Evolutionary conservation across 768 basidiomycete genomes (phyloP), one percentile per base, ranked within the genome.

Genomic region (Amanita inopinata): DNA sequence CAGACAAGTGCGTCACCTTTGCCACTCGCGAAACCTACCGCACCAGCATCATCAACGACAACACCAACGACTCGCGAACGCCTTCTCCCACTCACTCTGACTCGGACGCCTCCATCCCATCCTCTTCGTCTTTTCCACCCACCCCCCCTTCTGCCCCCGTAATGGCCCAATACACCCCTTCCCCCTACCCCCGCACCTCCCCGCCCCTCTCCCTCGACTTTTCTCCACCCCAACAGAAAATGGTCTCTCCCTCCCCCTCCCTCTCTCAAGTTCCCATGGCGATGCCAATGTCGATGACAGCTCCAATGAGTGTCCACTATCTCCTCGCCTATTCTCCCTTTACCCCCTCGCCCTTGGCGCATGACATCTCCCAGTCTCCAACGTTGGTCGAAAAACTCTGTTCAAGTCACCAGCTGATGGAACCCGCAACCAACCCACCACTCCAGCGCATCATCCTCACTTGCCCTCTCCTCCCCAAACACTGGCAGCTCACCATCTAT

Each of bases 351-450:
- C 47, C 57, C n/a, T 37, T 70, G 22, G 40, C 53, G 34, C 67
- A 66, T 51, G 63, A 73, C 52, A 46, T 73, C 34, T 11, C 42
- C 42, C 18, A 37, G 17, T 61, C 59, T 15, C 64, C 66, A 12
- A 60, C 60, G 1, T 47, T 56, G 18, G 40, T 52, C 39, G 34
- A 51, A 11, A 33, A 43, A 30, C 58, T 59, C 11, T 43, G 59
- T 20, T 47, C 60, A 0, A 32, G 51, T 31, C 45, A 56, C 15
- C 56, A 72, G 61, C 60, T 69, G 22, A 46, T 51, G 3, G 66
- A 68, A 50, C 55, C 64, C 1, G 68, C 69, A n/a, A 69, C 69
- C 5, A 56, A 63, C 10, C 70, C 70, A 4, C 65, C 67, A 4
- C 57, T 67, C 2, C 40, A 53, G 9, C 48, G 46, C 15, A 55